Conservation (phyloP, 495 filamentous ascomycete genomes). For the Penicillium bialowiezense region DNA sequence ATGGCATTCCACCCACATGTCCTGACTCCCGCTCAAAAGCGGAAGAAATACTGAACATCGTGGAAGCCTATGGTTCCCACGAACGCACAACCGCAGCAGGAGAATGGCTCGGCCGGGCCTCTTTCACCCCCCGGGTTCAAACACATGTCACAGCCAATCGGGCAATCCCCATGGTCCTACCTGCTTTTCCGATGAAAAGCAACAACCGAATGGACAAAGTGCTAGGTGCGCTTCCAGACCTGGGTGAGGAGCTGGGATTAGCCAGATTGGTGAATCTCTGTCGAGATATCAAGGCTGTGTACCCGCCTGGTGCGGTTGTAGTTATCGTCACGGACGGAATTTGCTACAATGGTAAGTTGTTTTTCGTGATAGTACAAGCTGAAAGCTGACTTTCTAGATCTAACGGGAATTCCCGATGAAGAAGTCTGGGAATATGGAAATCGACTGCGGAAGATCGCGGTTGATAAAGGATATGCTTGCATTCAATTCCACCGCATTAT, state of each 20-base stretch:
- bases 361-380: too few species aligned
- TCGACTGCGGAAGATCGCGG: constrained; percentile 38
- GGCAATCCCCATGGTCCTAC: constrained; percentile 25
- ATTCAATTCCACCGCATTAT: constrained; percentile 7
- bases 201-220: constrained; percentile 46
- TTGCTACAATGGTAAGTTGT: constrained; percentile 48
- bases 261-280: constrained; percentile 43
- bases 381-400: constrained; percentile 42
- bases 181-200: constrained; percentile 55
- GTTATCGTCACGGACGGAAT: constrained; percentile 54
- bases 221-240: constrained; percentile 47
- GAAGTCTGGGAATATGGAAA: constrained; percentile 53
- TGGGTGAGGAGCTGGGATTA: constrained; percentile 50
- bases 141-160: constrained; percentile 1
- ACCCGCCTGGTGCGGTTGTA: constrained; percentile 44
- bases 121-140: constrained; percentile 4
- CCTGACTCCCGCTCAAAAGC: not conserved
- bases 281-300: constrained; percentile 39
- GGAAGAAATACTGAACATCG: constrained; percentile 4
- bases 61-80: constrained; percentile 3
- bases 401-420: constrained; percentile 47
- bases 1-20: not conserved
- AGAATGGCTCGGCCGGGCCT: constrained; percentile 6
- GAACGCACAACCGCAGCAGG: not conserved
- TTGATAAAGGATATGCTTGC: constrained; percentile 28